Base-by-base conservation (phyloP, 2,329 filamentous ascomycete species). In the Colletotrichum sp. region DNA sequence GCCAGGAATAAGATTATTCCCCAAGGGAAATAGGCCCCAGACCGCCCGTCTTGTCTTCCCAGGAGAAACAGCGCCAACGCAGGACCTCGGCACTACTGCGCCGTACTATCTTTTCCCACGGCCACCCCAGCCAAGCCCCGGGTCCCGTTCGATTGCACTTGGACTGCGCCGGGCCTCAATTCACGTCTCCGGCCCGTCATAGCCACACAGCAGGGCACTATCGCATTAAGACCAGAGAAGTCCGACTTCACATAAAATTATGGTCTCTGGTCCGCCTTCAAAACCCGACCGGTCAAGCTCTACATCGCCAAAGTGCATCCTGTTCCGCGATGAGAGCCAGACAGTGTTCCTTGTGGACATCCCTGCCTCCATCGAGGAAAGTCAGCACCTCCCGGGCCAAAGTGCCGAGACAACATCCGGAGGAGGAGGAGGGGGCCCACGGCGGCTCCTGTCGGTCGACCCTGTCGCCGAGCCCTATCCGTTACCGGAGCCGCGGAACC, bases 301-400 rank as follows among this genome's bases (percentile, higher is more conserved):
- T 66, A n/a, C 49, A 18, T 70, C 39, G 13, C 67, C 69, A 28
- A 16, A 60, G 32, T 75, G 78, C 59, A 72, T 71, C 67, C 16
- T 78, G 76, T 79, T 71, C n/a, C 60, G 55, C 6, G 63, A 77
- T 30, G 66, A 78, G 30, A 57, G 28, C 49, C 66, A 24, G 13
- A 68, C 89, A 62, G 83, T 93, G 69, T 86, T 91, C 26, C 82
- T 95, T 30, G 83, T 96, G 68, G 94, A 96, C 80, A 90, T 95
- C 62, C 94, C 94, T 28, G 86, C 88, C 21, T 95, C 94, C 3
- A 90, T 96, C 52, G 92, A 94, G 78, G 87, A 91, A 76, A 91
- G 91, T 21, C 94, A 96, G 83, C 87, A 88, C 39, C 85, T 85
- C 15, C 81, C 85, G 8, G 84, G 83, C 34, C 79, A 86, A 39